Conservation (phyloP, 345 rosid genomes). For the Moringa oleifera region DNA sequence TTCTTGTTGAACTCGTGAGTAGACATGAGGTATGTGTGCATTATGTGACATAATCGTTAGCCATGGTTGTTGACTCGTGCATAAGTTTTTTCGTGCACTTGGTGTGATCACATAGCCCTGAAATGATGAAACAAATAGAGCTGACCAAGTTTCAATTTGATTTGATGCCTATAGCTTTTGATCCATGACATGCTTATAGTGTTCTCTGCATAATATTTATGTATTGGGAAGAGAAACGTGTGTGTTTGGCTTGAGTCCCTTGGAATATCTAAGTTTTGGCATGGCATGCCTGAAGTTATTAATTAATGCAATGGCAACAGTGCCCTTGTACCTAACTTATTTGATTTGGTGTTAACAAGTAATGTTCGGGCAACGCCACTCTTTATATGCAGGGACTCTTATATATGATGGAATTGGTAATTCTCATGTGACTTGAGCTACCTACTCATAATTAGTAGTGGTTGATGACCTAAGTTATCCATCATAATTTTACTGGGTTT, state of each 20-base stretch:
- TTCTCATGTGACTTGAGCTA: too few species aligned
- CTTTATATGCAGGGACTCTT: too few species aligned
- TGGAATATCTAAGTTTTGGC: too few species aligned
- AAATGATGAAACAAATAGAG: too few species aligned
- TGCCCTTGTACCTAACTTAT: too few species aligned
- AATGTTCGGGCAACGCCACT: too few species aligned
- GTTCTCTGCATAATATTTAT: neutral
- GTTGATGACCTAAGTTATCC: neutral
- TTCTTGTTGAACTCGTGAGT: slow-evolving; percentile 85
- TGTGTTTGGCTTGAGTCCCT: too few species aligned
- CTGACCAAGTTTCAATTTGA: neutral
- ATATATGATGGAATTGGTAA: too few species aligned
- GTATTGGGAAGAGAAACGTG: too few species aligned
- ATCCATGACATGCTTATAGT: neutral
- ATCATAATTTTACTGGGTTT: neutral
- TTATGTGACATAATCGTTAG: slow-evolving; percentile 7
- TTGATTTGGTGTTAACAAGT: too few species aligned
- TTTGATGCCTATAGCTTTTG: neutral
- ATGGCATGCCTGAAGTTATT: too few species aligned
- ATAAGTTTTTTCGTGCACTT: neutral
- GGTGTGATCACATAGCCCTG: neutral
- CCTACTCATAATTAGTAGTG: neutral
- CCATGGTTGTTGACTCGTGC: neutral
- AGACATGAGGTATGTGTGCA: slow-evolving; percentile 62
- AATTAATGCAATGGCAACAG: too few species aligned